Evolutionary conservation across 148 eudicot species (phyloP), one percentile per base, ranked within the genome.

Genomic region (Talinum fruticosum): DNA sequence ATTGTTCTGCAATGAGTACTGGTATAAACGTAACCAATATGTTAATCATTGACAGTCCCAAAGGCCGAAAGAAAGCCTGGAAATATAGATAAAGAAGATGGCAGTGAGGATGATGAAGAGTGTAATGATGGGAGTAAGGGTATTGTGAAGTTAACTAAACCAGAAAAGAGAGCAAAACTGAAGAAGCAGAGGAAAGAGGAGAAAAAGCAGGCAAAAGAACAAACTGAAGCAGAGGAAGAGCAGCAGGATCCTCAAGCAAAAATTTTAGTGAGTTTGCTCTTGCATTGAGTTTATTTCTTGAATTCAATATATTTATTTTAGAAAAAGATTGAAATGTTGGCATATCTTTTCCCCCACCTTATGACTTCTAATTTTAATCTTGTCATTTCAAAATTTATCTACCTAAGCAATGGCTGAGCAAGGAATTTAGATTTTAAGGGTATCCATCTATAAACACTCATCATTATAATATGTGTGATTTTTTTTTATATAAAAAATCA

Each of bases 131-230:
- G 21, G 6, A 78, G 76, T 74, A 75, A 53, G 38, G 81, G 89
- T 75, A 62, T 81, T 12, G 76, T 88, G 80, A 89, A 84, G 80
- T 73, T 87, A 80, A 90, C 85, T 26, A 96, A 93, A 79, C 83
- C 91, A 1, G 99, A 96, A 80, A 93, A 90, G 86, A 86, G 93
- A 66, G 96, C 93, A 3, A 96, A 93, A 78, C 38, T 88, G 34
- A 93, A 96, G 85, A 93, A 89, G 82, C 54, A 81, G 86, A 96
- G 80, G 84, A 93, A 88, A 75, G 99, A 93, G 82, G 94, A 89
- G 66, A 96, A 96, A 85, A 90, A 90, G 86, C 97, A 87, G 74
- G 87, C 66, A 15, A 93, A 92, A 81, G 92, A 90, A 78, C 81
- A 32, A n/a, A 75, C 74, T 69, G 45, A 80, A 30, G 47, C 61